Conservation (phyloP, 2,329 filamentous ascomycete genomes). For the Colletotrichum tabaci region DNA sequence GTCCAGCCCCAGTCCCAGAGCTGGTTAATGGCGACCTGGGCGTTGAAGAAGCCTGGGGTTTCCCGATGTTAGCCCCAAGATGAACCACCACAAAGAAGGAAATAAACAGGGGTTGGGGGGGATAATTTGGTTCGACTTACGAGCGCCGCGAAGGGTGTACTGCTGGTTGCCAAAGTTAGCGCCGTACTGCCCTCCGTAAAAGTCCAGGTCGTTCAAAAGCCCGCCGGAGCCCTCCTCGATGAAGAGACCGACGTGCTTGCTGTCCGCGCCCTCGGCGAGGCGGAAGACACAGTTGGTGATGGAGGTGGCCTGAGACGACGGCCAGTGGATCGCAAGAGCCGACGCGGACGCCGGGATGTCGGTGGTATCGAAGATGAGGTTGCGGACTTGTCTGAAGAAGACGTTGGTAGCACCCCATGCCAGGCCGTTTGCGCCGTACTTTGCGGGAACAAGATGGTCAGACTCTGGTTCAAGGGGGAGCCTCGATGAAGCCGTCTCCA, state of each 20-base stretch:
- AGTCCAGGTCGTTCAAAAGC: conserved; percentile 77
- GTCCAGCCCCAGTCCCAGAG: conserved; percentile 86
- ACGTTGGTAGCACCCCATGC: conserved; percentile 71
- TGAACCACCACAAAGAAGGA: no score
- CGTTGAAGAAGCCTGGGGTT: conserved; percentile 69
- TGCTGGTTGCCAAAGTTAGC: conserved; percentile 75
- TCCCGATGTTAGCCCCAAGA: not conserved
- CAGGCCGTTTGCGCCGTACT: conserved; percentile 58
- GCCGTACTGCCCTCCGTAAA: conserved; percentile 78
- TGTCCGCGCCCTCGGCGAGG: conserved; percentile 62
- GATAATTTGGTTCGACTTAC: not conserved
- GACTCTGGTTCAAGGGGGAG: not conserved
- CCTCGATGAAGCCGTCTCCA: not conserved
- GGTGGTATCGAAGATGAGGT: conserved; percentile 70
- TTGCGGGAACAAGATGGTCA: not conserved
- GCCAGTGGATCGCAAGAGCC: conserved; percentile 75
- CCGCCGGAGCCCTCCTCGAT: conserved; percentile 77
- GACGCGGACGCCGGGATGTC: conserved; percentile 60
- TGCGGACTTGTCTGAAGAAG: conserved; percentile 72
- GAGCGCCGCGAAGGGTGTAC: conserved; percentile 63
- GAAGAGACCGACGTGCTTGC: conserved; percentile 70
- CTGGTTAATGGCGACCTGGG: conserved; percentile 78
- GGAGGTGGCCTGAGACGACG: conserved; percentile 74
- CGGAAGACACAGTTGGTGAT: conserved; percentile 72
- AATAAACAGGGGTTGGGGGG: no score